A percentile compares a stretch with the other conserved stretches of the same genome.
phyloP scores from a whole-genome alignment of 441 rosid species.

The Hura crepitans region DNA sequence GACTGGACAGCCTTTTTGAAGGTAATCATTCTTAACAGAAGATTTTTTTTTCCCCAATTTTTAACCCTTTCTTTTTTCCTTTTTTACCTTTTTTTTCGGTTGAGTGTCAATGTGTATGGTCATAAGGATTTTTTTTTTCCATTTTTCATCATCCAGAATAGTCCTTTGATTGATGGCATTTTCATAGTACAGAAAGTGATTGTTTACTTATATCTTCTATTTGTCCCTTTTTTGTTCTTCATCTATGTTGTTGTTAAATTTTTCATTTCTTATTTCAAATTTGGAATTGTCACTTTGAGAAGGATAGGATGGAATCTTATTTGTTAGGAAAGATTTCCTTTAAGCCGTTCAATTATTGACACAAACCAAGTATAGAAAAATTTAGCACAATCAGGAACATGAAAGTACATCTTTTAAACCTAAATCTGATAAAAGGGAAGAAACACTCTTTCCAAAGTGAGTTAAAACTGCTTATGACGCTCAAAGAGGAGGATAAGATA shows the following conservation, averaged over 20 bases:
- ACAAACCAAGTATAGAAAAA: neutral
- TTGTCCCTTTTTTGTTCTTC: neutral
- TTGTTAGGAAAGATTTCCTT: neutral
- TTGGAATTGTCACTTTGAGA: neutral
- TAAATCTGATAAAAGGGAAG: neutral
- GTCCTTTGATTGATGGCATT: neutral
- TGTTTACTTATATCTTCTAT: neutral
- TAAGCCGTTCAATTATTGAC: neutral
- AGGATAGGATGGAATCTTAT: neutral
- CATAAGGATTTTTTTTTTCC: no score
- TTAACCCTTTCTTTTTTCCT: neutral
- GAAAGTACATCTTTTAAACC: neutral
- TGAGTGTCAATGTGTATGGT: neutral
- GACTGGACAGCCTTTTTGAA: constrained; percentile 91
- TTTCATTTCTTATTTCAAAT: neutral
- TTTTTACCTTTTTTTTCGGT: neutral
- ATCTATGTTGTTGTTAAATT: neutral
- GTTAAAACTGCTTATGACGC: neutral
- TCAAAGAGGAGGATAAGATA: neutral
- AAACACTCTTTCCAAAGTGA: neutral
- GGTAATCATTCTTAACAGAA: constrained; percentile 39
- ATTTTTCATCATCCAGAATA: neutral
- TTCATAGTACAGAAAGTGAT: neutral
- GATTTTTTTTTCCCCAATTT: neutral
- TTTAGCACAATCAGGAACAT: neutral